Conservation (phyloP, 1,284 basidiomycete genomes). For the Ustilago trichophora region DNA sequence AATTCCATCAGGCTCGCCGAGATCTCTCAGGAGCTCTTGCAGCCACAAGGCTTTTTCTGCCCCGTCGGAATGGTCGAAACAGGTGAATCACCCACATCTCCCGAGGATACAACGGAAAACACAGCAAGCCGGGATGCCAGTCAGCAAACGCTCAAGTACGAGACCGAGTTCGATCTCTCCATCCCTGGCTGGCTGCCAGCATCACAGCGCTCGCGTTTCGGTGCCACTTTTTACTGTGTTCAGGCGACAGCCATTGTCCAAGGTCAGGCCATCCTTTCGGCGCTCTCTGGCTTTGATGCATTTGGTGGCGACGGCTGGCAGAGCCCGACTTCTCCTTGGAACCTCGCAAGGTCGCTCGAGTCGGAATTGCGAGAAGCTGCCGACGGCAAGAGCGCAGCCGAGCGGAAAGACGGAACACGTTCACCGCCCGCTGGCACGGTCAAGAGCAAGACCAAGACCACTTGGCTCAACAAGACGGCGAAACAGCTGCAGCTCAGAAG, state of each 20-base stretch:
- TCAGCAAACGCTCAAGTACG: conserved; percentile 42
- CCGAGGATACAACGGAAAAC: not conserved
- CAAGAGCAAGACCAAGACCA: conserved; percentile 29
- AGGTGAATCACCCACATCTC: conserved; percentile 4
- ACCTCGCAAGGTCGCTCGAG: conserved; percentile 23
- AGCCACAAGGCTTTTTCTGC: conserved; percentile 33
- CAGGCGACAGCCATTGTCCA: conserved; percentile 47
- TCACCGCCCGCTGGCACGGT: not conserved
- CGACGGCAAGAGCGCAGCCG: not conserved
- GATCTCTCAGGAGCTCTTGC: conserved; percentile 50
- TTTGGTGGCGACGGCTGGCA: not conserved
- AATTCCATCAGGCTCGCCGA: conserved; percentile 56
- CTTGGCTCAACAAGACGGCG: conserved; percentile 57
- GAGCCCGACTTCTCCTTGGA: not conserved
- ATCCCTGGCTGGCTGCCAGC: conserved; percentile 64
- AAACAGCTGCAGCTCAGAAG: conserved; percentile 48
- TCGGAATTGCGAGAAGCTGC: conserved; percentile 10
- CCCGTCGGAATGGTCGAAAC: conserved; percentile 12
- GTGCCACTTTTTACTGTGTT: conserved; percentile 63
- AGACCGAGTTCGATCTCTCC: conserved; percentile 62
- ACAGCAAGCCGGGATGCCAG: not conserved
- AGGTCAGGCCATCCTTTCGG: conserved; percentile 28
- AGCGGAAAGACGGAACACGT: not conserved
- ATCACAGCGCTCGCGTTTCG: conserved; percentile 57
- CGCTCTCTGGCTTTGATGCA: conserved; percentile 18